Evolutionary conservation across 2,329 filamentous ascomycete genomes (phyloP), one percentile per base, ranked within the genome.

Genomic region (Botrytis fragariae): DNA sequence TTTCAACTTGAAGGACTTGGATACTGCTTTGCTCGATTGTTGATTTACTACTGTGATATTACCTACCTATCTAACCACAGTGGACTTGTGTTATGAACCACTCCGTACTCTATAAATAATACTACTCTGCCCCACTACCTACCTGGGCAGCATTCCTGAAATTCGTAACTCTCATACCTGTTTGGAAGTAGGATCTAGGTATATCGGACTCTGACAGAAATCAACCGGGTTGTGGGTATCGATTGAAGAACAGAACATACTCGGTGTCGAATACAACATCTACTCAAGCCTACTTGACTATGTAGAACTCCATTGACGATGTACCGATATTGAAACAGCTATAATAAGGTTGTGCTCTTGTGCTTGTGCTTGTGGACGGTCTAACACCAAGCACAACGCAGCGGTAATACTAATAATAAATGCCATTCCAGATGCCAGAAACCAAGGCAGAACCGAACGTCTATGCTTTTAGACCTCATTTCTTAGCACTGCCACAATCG

Each of bases 401-500:
- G 42, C n/a, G 62, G 62, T 20, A 25, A 64, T 57, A 32, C n/a
- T 57, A 57, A 57, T 57, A 29, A 57, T 45, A 64, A 29, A 48
- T 51, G 44, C 4, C 63, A 37, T 48, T 48, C 37, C 37, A 63
- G 37, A 48, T 37, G 35, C 60, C 60, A 63, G 60, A 63, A 44
- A 65, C 44, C 63, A 65, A 65, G 63, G 63, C 42, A 65, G 42
- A 65, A 37, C 48, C n/a, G 48, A 54, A 16, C 32, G 29, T 65
- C 63, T n/a, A 65, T 64, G 44, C 63, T 54, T 67, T 67, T 39
- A 37, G 32, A 54, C 32, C 32, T 29, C 42, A 29, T 29, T 63
- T 39, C 18, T 35, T 22, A 54, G 64, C 64, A 67, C 64, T 67
- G 64, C 64, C 64, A 67, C 64, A 51, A 54, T 51, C 22, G 39